Evolutionary conservation across 495 filamentous ascomycete genomes (phyloP).

Genomic region (Xylaria telfairii): DNA sequence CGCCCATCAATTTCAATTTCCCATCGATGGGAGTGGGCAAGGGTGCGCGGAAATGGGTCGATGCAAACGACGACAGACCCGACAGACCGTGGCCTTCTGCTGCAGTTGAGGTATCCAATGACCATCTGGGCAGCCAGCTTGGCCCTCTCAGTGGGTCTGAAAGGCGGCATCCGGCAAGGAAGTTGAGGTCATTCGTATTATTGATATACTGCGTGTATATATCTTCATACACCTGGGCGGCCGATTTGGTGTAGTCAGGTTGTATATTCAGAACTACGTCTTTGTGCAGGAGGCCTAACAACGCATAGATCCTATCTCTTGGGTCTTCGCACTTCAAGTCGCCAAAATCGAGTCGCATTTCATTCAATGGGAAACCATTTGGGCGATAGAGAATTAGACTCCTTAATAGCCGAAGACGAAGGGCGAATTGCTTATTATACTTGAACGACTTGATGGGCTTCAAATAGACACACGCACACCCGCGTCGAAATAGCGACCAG

Average conservation of each 20-base stretch:
- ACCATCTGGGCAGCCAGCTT: not conserved
- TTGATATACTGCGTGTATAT: slow-evolving; percentile 1
- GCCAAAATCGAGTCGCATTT: not conserved
- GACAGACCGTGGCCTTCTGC: not conserved
- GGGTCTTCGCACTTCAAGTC: not conserved
- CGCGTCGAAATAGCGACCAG: not conserved
- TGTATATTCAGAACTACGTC: not conserved
- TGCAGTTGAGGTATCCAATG: not conserved
- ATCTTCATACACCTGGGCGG: not conserved
- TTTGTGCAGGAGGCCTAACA: not conserved
- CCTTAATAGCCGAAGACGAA: not conserved
- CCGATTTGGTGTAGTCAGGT: not conserved
- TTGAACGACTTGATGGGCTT: not conserved
- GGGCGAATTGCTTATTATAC: not conserved
- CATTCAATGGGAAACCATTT: not conserved
- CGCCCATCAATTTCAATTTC: not conserved
- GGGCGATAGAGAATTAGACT: not conserved
- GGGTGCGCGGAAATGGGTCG: not conserved
- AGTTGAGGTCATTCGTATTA: not conserved
- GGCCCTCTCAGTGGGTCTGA: not conserved
- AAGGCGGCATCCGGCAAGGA: not conserved
- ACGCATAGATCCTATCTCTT: not conserved
- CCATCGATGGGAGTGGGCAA: not conserved
- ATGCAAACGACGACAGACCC: not conserved
- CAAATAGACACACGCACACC: not conserved